Conservation (phyloP, 352 stramenopile species). For the Phytophthora hibernalis region DNA sequence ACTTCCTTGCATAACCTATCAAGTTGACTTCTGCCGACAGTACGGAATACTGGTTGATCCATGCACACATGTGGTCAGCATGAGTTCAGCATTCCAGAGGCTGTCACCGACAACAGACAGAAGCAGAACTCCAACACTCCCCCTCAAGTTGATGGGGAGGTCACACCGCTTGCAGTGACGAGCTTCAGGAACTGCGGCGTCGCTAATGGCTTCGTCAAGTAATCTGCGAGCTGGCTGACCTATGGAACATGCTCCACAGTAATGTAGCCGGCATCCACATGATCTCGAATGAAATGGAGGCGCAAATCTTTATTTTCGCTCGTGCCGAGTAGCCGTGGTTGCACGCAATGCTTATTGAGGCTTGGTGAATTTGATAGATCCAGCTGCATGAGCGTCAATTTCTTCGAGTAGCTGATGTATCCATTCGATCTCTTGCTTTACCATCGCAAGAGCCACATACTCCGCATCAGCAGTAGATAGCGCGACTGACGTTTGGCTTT, state of each 20-base stretch:
- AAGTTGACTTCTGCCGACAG: no score
- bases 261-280: not conserved
- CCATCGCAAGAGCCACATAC: slow-evolving; percentile 27
- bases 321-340: not conserved
- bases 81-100: no score
- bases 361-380: not conserved
- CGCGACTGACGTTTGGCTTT: slow-evolving; percentile 17
- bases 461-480: slow-evolving; percentile 32
- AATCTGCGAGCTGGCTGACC: not conserved
- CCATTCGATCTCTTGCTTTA: slow-evolving; percentile 30
- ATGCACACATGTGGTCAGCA: no score
- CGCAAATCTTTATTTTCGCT: slow-evolving; percentile 8
- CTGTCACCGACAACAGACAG: no score
- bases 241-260: not conserved
- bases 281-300: slow-evolving; percentile 2
- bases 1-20: no score
- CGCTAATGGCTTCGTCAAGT: not conserved
- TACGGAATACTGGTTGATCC: no score
- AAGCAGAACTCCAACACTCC: no score
- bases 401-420: slow-evolving; percentile 17
- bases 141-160: slow-evolving; percentile 5
- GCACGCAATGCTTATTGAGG: slow-evolving; percentile 1
- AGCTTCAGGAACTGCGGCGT: slow-evolving; percentile 3
- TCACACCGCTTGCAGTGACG: not conserved
- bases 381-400: not conserved